phyloP scores from a whole-genome alignment of 177 flowering plant species.

The Vitis hybrid region DNA sequence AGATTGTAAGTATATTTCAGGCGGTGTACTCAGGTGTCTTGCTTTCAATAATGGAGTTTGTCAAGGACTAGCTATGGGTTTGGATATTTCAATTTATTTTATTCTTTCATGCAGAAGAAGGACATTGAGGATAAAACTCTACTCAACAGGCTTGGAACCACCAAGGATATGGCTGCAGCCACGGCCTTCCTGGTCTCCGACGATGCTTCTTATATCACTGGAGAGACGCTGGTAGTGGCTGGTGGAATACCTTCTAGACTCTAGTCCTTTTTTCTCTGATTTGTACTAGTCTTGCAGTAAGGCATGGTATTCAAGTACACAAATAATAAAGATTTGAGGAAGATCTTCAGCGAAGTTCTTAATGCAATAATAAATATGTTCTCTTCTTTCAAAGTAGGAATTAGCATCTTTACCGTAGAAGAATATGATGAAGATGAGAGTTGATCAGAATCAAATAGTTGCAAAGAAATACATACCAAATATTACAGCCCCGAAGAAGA shows the following conservation, averaged over 20 bases:
- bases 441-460: too few species aligned
- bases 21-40: background rate
- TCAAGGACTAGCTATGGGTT: background rate
- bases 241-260: constrained; percentile 89
- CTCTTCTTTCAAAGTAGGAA: too few species aligned
- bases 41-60: background rate
- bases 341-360: too few species aligned
- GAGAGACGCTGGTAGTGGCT: constrained; percentile 85
- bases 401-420: too few species aligned
- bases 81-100: background rate
- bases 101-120: constrained; percentile 44
- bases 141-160: constrained; percentile 81
- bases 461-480: too few species aligned
- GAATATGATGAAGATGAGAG: too few species aligned
- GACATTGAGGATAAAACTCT: constrained; percentile 46
- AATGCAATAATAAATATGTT: too few species aligned
- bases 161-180: constrained; percentile 94
- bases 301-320: too few species aligned
- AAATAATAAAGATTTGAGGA: too few species aligned
- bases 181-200: constrained; percentile 90
- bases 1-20: constrained; percentile 44
- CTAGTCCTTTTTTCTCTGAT: constrained; percentile 17
- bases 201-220: constrained; percentile 91
- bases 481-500: too few species aligned
- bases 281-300: too few species aligned